Base-by-base conservation (phyloP, 2,329 filamentous ascomycete genomes). In the Colletotrichum sojae region DNA sequence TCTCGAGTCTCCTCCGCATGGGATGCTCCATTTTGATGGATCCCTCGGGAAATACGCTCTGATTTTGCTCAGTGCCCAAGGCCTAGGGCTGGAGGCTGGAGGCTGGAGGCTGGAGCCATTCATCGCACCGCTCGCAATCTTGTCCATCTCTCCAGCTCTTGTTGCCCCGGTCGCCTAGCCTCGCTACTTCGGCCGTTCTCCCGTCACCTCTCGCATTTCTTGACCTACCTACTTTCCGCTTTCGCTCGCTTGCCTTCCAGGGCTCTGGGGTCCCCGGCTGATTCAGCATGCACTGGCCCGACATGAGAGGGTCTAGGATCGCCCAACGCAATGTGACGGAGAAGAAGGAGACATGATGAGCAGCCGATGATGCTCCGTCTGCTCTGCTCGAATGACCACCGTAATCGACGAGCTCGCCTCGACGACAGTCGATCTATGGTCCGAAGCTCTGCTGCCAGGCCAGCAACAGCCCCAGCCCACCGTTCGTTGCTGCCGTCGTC, bases 101-200 rank as follows among this genome's bases (percentile, higher is more conserved):
- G 6, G 48, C 18, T 15, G 22, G 22, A 52, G 49, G 15, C 16
- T 16, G 20, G 22, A 52, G 13, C 20, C 15, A 52, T 10, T 9
- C 20, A 22, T 15, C 13, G 49, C 49, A 25, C 20, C 49, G 15
- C 20, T 31, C 60, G 39, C 49, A 66, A 56, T 65, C 15, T 53
- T 68, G 40, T 53, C 46, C 48, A 48, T 68, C 54, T 36, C 46
- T 20, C 46, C 46, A 8, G 22, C 18, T 18, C 31, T 65, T 18
- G 45, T 51, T 36, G 22, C 60, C 59, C 39, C n/a, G 45, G 25
- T 52, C 63, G 55, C n/a, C 63, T 27, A 51, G 43, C 39, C 46
- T 63, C 59, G 53, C 53, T 57, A 20, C n/a, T n/a, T 67, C 59
- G 52, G 45, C 27, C 59, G 9, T 67, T 67, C 31, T 16, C 45